phyloP scores from a whole-genome alignment of 441 rosid genomes.

The Populus hybrid region DNA sequence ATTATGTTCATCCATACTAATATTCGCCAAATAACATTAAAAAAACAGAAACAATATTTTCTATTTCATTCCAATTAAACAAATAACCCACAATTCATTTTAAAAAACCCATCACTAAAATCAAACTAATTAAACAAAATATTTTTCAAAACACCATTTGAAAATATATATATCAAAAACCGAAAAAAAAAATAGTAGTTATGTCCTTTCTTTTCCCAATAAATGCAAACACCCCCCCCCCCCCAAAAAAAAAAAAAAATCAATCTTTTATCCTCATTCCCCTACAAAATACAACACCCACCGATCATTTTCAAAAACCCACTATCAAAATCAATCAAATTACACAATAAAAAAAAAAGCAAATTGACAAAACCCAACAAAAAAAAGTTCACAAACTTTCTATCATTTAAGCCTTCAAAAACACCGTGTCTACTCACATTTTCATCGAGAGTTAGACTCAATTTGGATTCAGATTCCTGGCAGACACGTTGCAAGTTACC shows the following conservation, averaged over 20 bases:
- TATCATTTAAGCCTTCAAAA: neutral
- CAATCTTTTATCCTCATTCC: neutral
- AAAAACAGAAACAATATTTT: neutral
- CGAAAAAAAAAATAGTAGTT: too few relatives aligned
- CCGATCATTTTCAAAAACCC: neutral
- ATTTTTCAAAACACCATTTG: neutral
- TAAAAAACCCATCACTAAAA: neutral
- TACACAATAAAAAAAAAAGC: neutral
- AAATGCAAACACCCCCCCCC: too few relatives aligned
- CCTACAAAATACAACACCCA: neutral
- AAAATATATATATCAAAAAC: too few relatives aligned
- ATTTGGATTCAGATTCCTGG: constrained; percentile 53
- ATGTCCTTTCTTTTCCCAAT: too few relatives aligned
- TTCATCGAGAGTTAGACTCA: constrained; percentile 58
- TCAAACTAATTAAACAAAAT: neutral
- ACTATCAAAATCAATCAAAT: neutral
- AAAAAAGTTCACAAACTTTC: neutral
- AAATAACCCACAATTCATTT: neutral
- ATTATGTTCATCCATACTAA: neutral
- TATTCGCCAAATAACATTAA: neutral
- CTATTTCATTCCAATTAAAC: neutral
- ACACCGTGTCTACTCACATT: constrained; percentile 44
- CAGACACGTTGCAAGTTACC: constrained; percentile 44
- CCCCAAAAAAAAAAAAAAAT: too few relatives aligned
- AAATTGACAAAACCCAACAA: neutral